Evolutionary conservation across 2,329 filamentous ascomycete species (phyloP).

Genomic region (Aspergillus brunneoviolaceus): DNA sequence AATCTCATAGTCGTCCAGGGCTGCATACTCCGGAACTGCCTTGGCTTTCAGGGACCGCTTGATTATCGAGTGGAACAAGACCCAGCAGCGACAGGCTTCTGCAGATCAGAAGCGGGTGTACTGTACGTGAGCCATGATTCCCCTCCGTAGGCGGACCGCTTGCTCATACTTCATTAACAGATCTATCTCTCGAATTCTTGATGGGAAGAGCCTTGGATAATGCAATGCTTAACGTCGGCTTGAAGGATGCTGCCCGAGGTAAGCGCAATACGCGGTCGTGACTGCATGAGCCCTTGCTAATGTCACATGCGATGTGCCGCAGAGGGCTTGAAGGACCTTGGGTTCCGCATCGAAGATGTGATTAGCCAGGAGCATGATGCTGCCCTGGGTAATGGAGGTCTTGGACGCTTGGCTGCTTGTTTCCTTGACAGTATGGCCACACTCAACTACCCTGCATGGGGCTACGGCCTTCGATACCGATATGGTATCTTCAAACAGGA

Average conservation of each 20-base stretch:
- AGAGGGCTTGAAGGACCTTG: slow-evolving; percentile 85
- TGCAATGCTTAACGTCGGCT: slow-evolving; percentile 92
- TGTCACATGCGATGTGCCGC: background rate
- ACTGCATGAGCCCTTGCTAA: background rate
- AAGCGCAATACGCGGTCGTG: slow-evolving; percentile 27
- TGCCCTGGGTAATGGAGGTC: slow-evolving; percentile 90
- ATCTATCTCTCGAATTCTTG: slow-evolving; percentile 93
- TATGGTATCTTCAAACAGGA: slow-evolving; percentile 99
- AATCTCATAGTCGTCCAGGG: slow-evolving; percentile 45
- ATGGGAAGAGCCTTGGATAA: slow-evolving; percentile 98
- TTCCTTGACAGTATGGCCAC: slow-evolving; percentile 95
- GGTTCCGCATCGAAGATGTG: slow-evolving; percentile 95
- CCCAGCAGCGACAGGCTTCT: slow-evolving; percentile 92
- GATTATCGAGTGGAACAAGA: slow-evolving; percentile 96
- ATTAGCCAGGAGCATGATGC: slow-evolving; percentile 95
- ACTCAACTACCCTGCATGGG: slow-evolving; percentile 94
- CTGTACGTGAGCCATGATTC: slow-evolving; percentile 52
- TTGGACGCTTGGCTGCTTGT: slow-evolving; percentile 91
- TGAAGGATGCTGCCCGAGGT: slow-evolving; percentile 83
- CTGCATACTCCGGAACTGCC: slow-evolving; percentile 86
- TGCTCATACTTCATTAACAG: slow-evolving; percentile 34
- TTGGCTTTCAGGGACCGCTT: slow-evolving; percentile 90
- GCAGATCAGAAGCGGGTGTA: slow-evolving; percentile 91
- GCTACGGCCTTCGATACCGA: slow-evolving; percentile 90
- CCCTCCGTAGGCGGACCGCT: background rate